Evolutionary conservation across 768 basidiomycete species (phyloP).

Genomic region (Peribolospora baueri): DNA sequence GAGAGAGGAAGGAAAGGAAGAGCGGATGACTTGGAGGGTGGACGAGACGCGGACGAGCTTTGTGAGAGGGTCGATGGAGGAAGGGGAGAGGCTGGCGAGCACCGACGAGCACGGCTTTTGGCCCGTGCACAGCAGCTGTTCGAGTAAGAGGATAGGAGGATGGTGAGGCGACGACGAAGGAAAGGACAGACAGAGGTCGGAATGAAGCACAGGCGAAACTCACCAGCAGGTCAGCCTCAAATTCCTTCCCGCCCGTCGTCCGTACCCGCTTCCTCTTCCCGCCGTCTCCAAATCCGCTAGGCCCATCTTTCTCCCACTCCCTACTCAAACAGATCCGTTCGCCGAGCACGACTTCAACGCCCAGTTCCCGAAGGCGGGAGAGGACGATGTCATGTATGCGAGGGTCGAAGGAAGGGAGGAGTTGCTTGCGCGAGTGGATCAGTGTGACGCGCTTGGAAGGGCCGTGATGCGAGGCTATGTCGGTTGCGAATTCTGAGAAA

Average conservation of each 20-base stretch:
- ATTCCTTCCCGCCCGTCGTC: not conserved
- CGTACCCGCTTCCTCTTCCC: slow-evolving; percentile 1
- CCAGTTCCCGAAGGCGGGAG: slow-evolving; percentile 11
- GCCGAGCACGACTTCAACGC: slow-evolving; percentile 11
- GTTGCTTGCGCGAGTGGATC: slow-evolving; percentile 13
- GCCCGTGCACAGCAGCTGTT: slow-evolving; percentile 14
- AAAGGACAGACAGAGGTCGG: slow-evolving; percentile 5
- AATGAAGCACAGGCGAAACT: slow-evolving; percentile 3
- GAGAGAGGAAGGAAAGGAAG: no score
- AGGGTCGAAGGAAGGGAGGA: slow-evolving; percentile 12
- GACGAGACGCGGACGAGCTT: no score
- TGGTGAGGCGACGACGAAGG: not conserved
- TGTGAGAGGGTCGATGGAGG: slow-evolving; percentile 1
- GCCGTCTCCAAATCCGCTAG: not conserved
- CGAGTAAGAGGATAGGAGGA: not conserved
- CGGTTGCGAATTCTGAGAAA: no score
- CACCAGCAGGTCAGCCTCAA: not conserved
- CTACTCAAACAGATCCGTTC: slow-evolving; percentile 9
- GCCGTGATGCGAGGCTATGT: no score
- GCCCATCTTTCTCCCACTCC: not conserved
- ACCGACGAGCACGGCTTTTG: slow-evolving; percentile 15
- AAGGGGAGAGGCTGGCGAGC: slow-evolving; percentile 4
- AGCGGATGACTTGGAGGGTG: no score
- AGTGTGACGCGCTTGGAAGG: slow-evolving; percentile 11
- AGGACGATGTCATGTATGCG: slow-evolving; percentile 9